Evolutionary conservation across 1,284 basidiomycete genomes (phyloP), one percentile per base, ranked within the genome.

Genomic region (Gomphus bonarii): DNA sequence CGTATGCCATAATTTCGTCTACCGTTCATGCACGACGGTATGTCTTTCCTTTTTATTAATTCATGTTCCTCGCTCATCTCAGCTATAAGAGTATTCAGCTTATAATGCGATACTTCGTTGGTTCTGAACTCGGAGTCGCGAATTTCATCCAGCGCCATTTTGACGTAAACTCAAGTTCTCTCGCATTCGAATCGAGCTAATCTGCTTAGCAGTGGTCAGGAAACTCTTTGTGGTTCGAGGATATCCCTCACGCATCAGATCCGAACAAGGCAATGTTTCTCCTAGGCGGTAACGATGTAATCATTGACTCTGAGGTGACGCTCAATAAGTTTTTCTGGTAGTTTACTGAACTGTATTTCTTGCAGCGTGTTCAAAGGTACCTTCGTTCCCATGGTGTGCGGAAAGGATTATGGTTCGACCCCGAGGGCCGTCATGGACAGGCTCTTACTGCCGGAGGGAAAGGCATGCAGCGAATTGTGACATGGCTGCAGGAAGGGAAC

Each of bases 151-250:
- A 88, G 65, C 78, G 91, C 16, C 80, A 89, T 66, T 92, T 91
- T 66, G 84, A 87, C 36, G 70, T 71, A 55, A 61, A 67, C 61
- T 22, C 10, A n/a, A 28, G 16, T 31, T 51, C 10, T 30, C 52
- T 50, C 36, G 55, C 44, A 10, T 36, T 25, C 46, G n/a, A 44
- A 44, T 53, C 50, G 20, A 30, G 20, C 14, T 20, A 10, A 18
- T 69, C 58, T 63, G 70, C 61, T 72, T 58, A 40, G 8, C 67
- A 73, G 65, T 94, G 90, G 91, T 76, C 82, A 33, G 81, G 86
- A n/a, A 95, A 95, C 67, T 85, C 88, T 6, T 74, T 95, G 12
- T 95, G 88, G 80, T 87, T 83, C 60, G 88, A 92, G 68, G 88
- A 95, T 63, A 92, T 95, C 46, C 91, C 91, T 0, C 77, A 88